Evolutionary conservation across 805 yeast genomes (phyloP).

Genomic region (Schwanniomyces vanrijiae): DNA sequence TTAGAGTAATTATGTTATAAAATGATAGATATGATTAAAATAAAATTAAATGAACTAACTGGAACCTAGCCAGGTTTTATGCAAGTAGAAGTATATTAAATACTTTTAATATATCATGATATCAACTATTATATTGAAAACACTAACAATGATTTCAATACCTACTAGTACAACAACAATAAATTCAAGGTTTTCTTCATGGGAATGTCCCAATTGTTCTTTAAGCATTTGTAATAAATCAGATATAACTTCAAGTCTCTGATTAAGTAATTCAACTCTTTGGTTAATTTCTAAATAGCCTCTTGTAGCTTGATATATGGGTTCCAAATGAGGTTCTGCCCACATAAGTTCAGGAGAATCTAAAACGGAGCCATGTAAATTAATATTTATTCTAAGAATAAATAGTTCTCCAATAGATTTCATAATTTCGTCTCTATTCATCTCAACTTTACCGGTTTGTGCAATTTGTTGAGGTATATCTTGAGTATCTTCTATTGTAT

Average conservation of each 20-base stretch:
- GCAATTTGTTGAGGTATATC: conserved; percentile 97
- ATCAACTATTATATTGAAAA: conserved; percentile 74
- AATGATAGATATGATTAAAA: conserved; percentile 1
- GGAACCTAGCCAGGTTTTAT: background rate
- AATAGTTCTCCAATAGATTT: conserved; percentile 95
- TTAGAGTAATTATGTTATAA: background rate
- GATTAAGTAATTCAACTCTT: conserved; percentile 85
- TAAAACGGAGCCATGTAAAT: conserved; percentile 81
- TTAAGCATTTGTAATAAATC: conserved; percentile 94
- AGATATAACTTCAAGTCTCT: conserved; percentile 88
- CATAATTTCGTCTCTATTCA: conserved; percentile 95
- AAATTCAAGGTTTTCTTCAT: conserved; percentile 85
- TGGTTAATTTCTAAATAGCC: conserved; percentile 95
- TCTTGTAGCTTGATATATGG: conserved; percentile 94
- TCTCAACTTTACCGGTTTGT: conserved; percentile 87
- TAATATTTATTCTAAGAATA: conserved; percentile 79
- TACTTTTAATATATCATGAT: conserved; percentile 31
- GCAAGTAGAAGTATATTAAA: background rate
- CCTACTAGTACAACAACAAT: conserved; percentile 89
- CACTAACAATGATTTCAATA: conserved; percentile 86
- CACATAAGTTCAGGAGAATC: conserved; percentile 99
- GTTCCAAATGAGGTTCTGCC: conserved; percentile 98
- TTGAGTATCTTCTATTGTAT: conserved; percentile 95
- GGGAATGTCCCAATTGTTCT: conserved; percentile 94
- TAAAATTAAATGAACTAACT: background rate